These are phyloP conservation scores for Kwoniella dejecticola DNA, from an alignment of 768 basidiomycete genomes.

Conservation along the genomic window DNA sequence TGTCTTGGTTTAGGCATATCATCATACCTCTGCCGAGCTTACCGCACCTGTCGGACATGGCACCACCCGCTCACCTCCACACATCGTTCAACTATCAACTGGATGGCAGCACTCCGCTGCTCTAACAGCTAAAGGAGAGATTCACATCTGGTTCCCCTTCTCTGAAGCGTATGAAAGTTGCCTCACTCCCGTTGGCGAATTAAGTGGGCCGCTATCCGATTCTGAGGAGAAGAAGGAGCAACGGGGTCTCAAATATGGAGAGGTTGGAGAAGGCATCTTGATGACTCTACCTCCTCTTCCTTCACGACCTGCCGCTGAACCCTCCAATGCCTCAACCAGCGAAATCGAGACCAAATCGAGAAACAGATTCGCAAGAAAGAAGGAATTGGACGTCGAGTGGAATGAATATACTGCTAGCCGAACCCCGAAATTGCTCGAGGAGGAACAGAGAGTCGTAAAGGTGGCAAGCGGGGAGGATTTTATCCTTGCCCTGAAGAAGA, in stretches of 20 bases:
- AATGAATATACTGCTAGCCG: constrained; percentile 7
- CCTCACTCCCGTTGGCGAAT: constrained; percentile 25
- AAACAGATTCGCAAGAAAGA: background rate
- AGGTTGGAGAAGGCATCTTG: constrained; percentile 31
- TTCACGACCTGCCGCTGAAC: background rate
- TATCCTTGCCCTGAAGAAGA: constrained; percentile 68
- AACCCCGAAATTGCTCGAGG: constrained; percentile 8
- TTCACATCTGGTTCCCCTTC: constrained; percentile 48
- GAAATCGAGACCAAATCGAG: background rate
- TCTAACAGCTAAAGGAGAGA: constrained; percentile 36
- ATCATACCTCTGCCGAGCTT: constrained; percentile 39
- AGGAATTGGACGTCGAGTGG: constrained; percentile 28
- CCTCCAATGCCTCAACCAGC: no score
- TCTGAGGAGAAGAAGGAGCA: constrained; percentile 22
- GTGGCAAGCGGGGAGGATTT: constrained; percentile 76
- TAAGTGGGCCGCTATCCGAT: constrained; percentile 26
- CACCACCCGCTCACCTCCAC: constrained; percentile 22
- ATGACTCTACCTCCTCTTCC: constrained; percentile 31
- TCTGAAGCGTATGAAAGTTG: constrained; percentile 22
- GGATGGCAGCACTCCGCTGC: constrained; percentile 49
- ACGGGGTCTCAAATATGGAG: constrained; percentile 40
- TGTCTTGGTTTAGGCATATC: constrained; percentile 35
- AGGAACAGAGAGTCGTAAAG: constrained; percentile 64
- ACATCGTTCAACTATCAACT: constrained; percentile 43
- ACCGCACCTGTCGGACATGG: constrained; percentile 35